phyloP scores from a whole-genome alignment of 352 stramenopile species.

The Phytopythium helicoides region DNA sequence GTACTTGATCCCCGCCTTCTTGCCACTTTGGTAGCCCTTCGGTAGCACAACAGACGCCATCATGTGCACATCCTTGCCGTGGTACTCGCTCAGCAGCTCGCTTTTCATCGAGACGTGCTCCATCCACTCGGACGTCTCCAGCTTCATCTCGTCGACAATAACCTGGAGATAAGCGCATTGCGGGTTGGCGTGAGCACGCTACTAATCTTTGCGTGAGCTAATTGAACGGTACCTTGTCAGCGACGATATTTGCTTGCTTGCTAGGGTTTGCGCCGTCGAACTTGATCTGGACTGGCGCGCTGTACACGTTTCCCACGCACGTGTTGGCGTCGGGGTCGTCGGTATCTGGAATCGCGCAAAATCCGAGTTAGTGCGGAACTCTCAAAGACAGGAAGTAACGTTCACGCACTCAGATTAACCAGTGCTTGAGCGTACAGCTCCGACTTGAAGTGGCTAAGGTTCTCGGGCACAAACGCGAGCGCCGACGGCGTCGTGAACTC shows the following conservation, averaged over 20 bases:
- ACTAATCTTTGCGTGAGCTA: no score
- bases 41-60: constrained; percentile 62
- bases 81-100: constrained; percentile 61
- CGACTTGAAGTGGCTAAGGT: constrained; percentile 39
- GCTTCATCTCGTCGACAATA: constrained; percentile 40
- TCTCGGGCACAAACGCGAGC: constrained; percentile 57
- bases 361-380: background rate
- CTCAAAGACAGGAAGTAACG: background rate
- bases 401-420: constrained; percentile 51
- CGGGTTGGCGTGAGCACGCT: no score
- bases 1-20: constrained; percentile 20
- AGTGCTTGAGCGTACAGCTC: constrained; percentile 64
- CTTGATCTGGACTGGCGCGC: constrained; percentile 38
- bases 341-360: constrained; percentile 26
- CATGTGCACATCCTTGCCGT: constrained; percentile 66
- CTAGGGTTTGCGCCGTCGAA: constrained; percentile 23
- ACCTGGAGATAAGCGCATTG: constrained; percentile 10
- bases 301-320: constrained; percentile 60
- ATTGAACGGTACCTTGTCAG: constrained; percentile 39
- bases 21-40: constrained; percentile 42
- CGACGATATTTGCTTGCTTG: constrained; percentile 47
- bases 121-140: constrained; percentile 51
- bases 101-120: constrained; percentile 72
- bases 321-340: constrained; percentile 68
- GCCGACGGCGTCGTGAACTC: constrained; percentile 56